These are phyloP conservation scores for Cryptosporidium ryanae DNA, from an alignment of 169 alveolate species.

Conservation along the genomic window DNA sequence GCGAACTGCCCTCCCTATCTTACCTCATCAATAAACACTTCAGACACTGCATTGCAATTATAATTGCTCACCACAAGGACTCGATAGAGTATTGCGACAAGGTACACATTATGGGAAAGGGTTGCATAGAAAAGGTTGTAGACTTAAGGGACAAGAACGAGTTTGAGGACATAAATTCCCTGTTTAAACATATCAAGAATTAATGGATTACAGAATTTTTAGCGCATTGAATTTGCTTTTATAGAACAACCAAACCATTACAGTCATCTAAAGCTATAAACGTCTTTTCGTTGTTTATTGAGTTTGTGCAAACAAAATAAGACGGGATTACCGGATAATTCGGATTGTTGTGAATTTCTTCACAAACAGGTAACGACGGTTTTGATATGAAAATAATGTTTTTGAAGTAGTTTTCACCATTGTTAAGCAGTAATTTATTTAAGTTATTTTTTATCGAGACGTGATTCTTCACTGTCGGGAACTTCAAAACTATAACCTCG, in stretches of 20 bases:
- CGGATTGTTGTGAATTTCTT: constrained; percentile 40
- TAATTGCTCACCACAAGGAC: constrained; percentile 66
- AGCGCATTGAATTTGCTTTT: background rate
- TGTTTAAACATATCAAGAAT: constrained; percentile 13
- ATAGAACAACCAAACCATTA: constrained; percentile 16
- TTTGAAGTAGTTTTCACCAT: background rate
- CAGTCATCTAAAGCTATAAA: constrained; percentile 26
- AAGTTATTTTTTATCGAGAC: constrained; percentile 1
- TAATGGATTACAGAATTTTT: background rate
- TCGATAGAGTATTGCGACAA: constrained; percentile 65
- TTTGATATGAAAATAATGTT: constrained; percentile 33
- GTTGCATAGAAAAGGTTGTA: constrained; percentile 33
- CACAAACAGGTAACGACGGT: constrained; percentile 45
- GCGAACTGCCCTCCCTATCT: constrained; percentile 19
- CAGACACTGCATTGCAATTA: constrained; percentile 64
- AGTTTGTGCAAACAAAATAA: constrained; percentile 32
- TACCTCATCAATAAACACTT: constrained; percentile 48
- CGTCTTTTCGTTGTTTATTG: constrained; percentile 4
- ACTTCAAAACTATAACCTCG: constrained; percentile 4
- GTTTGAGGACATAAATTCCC: background rate
- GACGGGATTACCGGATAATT: constrained; percentile 37
- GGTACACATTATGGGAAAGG: constrained; percentile 54
- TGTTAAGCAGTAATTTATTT: background rate
- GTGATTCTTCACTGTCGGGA: constrained; percentile 2
- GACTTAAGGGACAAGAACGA: constrained; percentile 12